Base-by-base conservation (phyloP, 75 land plant species). In the Larix kaempferi region DNA sequence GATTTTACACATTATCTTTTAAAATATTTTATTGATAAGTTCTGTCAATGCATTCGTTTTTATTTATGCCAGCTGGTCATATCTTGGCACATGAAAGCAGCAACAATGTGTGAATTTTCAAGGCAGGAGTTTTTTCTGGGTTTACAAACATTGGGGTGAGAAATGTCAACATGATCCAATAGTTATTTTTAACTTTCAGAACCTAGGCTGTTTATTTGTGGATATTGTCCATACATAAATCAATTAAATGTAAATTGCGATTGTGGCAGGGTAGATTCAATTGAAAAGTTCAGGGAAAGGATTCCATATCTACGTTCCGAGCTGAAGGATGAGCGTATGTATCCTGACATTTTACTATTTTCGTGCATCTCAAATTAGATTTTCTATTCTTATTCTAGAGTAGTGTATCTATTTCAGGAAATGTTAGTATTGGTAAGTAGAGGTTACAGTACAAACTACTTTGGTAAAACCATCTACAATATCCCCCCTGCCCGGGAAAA, bases 71-170 rank as follows among this genome's bases (percentile, higher is more conserved):
- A 96, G 99, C 86, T 96, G 81, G 99, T 96, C 44, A 69, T 96
- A 55, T 94, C 98, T 16, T 96, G 99, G 99, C 99, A 96, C 73
- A 96, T 96, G 99, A 96, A 94, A 64, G 99, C 99, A 82, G 91
- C 97, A 58, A 96, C 99, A 15, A 96, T 96, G 99, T 96, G 99
- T 88, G 99, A 96, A 81, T 96, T 87, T 76, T 92, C 99, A 60
- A 83, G 86, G 78, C 94, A 96, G 77, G 99, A 96, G 81, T 96
- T 96, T 71, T 79, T 92, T 64, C 82, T 86, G 83, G 99, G 99
- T 59, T 82, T 96, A 57, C 99, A 96, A 76, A 78, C 95, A 57
- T 74, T 96, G 56, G 99, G 99, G 99, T 94, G 63, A 73, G 83
- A 60, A 49, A 59, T 37, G 69, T 33, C 41, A 65, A 16, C n/a